Evolutionary conservation across 2,329 filamentous ascomycete species (phyloP).

Genomic region (Lachnellula hyalina): DNA sequence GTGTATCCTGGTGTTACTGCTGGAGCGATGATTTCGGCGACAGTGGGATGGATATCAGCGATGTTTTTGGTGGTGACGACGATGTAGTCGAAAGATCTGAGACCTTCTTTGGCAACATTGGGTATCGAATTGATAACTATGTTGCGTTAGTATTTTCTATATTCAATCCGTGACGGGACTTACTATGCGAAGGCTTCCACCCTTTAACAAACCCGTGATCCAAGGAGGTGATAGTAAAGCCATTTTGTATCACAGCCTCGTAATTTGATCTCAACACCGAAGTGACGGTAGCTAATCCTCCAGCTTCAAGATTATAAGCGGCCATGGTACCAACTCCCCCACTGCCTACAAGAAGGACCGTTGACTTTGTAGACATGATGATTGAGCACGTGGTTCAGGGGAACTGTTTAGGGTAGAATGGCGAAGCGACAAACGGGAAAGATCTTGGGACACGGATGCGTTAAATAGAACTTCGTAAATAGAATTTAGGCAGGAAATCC

Average conservation of each 20-base stretch:
- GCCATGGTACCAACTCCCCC: conserved; percentile 27
- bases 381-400: conserved; percentile 1
- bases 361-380: conserved; percentile 15
- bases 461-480: too few species aligned
- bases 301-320: conserved; percentile 22
- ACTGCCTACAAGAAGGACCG: conserved; percentile 22
- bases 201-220: conserved; percentile 21
- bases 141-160: background rate
- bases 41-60: conserved; percentile 32
- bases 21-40: conserved; percentile 20
- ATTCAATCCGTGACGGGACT: background rate
- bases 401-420: background rate
- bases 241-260: conserved; percentile 17
- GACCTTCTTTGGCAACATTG: conserved; percentile 2
- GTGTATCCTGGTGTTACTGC: conserved; percentile 23
- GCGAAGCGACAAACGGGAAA: background rate
- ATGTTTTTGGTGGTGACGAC: conserved; percentile 26
- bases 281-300: conserved; percentile 19
- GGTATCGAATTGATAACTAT: conserved; percentile 8
- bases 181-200: conserved; percentile 21
- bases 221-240: conserved; percentile 23
- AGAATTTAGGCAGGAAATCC: too few species aligned
- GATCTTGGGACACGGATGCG: background rate
- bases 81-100: conserved; percentile 20
- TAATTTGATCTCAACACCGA: conserved; percentile 24